Evolutionary conservation across 1,284 basidiomycete species (phyloP).

Genomic region (Ustilago tritici): DNA sequence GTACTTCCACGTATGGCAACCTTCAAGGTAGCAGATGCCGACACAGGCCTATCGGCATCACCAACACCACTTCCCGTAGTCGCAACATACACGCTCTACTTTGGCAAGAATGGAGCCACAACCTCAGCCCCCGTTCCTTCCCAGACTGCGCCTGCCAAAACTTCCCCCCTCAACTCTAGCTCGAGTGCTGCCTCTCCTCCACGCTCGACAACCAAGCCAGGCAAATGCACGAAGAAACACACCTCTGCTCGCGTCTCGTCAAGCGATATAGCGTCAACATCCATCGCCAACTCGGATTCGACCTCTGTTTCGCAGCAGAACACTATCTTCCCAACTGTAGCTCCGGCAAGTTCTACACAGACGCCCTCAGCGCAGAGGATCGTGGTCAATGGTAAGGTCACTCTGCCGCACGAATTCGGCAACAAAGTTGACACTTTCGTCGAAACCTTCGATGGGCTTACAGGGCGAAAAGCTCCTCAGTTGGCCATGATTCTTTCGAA

Average conservation of each 20-base stretch:
- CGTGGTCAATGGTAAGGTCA: background rate
- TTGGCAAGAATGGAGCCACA: slow-evolving; percentile 22
- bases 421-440: slow-evolving; percentile 35
- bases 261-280: slow-evolving; percentile 19
- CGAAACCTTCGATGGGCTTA: slow-evolving; percentile 28
- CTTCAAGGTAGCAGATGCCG: slow-evolving; percentile 4
- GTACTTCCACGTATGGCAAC: slow-evolving; percentile 21
- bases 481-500: slow-evolving; percentile 33
- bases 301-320: slow-evolving; percentile 16
- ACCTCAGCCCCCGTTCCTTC: slow-evolving; percentile 4
- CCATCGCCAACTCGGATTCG: slow-evolving; percentile 8
- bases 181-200: background rate
- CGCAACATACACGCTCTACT: slow-evolving; percentile 33
- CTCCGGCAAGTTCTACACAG: background rate
- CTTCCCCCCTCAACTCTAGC: background rate
- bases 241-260: slow-evolving; percentile 14
- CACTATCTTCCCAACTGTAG: slow-evolving; percentile 22
- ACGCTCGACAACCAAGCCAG: slow-evolving; percentile 7
- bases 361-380: background rate
- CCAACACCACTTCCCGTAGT: slow-evolving; percentile 24
- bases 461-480: slow-evolving; percentile 41
- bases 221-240: slow-evolving; percentile 21
- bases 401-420: slow-evolving; percentile 23
- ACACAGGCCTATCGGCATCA: background rate
- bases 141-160: background rate